Conservation (phyloP, 2,329 filamentous ascomycete genomes). For the Juglanconis oblonga region DNA sequence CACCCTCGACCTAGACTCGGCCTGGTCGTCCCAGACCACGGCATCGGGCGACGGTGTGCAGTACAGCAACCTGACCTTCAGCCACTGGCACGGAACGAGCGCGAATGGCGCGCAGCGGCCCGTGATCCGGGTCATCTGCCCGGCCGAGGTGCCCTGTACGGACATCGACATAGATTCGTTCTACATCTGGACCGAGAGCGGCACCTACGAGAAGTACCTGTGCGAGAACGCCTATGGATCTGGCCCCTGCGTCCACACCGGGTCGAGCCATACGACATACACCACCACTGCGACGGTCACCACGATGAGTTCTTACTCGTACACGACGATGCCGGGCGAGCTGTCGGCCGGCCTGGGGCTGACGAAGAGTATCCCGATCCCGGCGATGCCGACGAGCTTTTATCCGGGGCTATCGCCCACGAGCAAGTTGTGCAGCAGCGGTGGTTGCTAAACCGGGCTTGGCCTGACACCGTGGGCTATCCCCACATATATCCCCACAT, state of each 20-base stretch:
- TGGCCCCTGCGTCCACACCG: constrained; percentile 18
- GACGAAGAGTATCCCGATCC: constrained; percentile 12
- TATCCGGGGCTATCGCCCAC: constrained; percentile 14
- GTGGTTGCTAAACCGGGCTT: neutral
- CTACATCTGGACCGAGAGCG: constrained; percentile 49
- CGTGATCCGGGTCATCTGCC: constrained; percentile 51
- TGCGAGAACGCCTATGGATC: constrained; percentile 21
- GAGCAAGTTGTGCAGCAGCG: constrained; percentile 1
- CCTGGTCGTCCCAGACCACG: constrained; percentile 37
- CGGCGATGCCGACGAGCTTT: constrained; percentile 13
- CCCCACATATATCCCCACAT: too few species aligned
- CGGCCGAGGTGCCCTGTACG: constrained; percentile 48
- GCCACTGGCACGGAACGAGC: constrained; percentile 54
- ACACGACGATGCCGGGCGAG: constrained; percentile 15
- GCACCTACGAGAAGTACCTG: constrained; percentile 25
- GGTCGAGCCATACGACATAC: constrained; percentile 9
- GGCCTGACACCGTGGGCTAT: neutral
- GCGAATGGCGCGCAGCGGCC: constrained; percentile 46
- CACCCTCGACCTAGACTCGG: constrained; percentile 53
- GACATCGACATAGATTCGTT: constrained; percentile 49
- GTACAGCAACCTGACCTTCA: constrained; percentile 50
- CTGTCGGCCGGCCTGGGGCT: constrained; percentile 8
- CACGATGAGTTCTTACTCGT: constrained; percentile 3
- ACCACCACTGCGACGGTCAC: constrained; percentile 18
- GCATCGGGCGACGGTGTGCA: constrained; percentile 46